Evolutionary conservation across 78 protist species (phyloP), one percentile per base, ranked within the genome.

Genomic region (Salpingoeca rosetta): DNA sequence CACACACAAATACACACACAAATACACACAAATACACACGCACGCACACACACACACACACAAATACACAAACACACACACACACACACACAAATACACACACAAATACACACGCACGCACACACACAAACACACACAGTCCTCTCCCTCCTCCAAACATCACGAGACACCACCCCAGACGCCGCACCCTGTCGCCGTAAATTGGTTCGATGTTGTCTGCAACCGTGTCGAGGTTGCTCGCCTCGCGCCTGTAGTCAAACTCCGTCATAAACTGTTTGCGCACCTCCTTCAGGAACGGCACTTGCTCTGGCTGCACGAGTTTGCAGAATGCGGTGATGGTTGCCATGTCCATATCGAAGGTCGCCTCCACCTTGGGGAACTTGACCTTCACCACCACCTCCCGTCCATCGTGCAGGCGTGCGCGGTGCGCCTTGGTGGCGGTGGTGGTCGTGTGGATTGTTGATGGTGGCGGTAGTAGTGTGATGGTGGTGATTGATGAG

Each of bases 381-480:
- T 89, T 88, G 45, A 89, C 86, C 81, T 89, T 89, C 41, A 89
- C 89, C 26, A 83, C 92, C 7, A 89, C 92, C 51, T 76, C 81
- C 22, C 76, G 44, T 42, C 92, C 92, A 41, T 85, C 89, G 38
- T 27, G 74, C 39, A 85, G 86, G 37, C 83, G 42, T 0, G 91
- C 91, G 36, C 77, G n/a, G 85, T 89, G 91, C 39, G 85, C 91
- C 85, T 82, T 24, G 80, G 41, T 12, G 28, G 7, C 80, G 41
- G 17, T 39, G 80, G 80, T 17, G 80, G 80, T 77, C 80, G 65
- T 77, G 7, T 7, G 80, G 80, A 37, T 17, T 7, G 7, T 17
- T 7, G 51, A 39, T 7, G 80, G 39, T 77, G 7, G 41, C 80
- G 80, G 28, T 7, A 12, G 36, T 37, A 17, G 51, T 77, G 36